Evolutionary conservation across 192 early-diverging fungal genomes (phyloP), one percentile per base, ranked within the genome.

Genomic region (Ambispora gerdemannii): DNA sequence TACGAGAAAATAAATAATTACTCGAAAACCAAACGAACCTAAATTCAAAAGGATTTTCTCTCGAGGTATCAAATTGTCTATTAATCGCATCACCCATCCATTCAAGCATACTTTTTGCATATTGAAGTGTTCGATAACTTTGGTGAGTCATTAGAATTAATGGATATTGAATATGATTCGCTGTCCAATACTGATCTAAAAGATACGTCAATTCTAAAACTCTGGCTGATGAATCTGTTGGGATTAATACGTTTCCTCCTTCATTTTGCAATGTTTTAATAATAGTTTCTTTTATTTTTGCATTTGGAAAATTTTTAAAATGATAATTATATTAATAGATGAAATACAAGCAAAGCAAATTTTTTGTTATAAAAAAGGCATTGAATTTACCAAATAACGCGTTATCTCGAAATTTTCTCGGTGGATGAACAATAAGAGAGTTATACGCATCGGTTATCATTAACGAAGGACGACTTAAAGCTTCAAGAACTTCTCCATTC

Each of bases 361-460:
- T 36, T 34, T 11, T 25, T n/a, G n/a, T n/a, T n/a, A n/a, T n/a
- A n/a, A n/a, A n/a, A 19, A 8, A 52, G 13, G 27, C 1, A 25
- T n/a, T 17, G 10, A 20, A 25, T 49, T 49, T 82, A 91, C 90
- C 91, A 43, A 96, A 79, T 38, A 97, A 87, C 32, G 86, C 85
- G 58, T 82, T 79, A 43, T 96, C 91, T 11, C 95, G 89, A 63
- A 80, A 77, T 65, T 87, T 87, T 22, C 93, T 87, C 38, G 88
- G 78, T 11, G 88, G 87, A 72, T 88, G 85, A 35, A 78, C 74
- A 33, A 89, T 82, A 47, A 81, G 69, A 15, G 92, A 85, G 67
- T 94, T 94, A 66, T 86, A 90, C 11, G 93, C 81, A 73, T 93
- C 93, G n/a, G 95, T 95, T 50, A 99, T 97, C 75, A 99, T 83